Percentiles rank a stretch among this genome's conserved stretches.
These are phyloP conservation scores for Epichloe bromicola DNA, from an alignment of 2,329 filamentous ascomycete species.

Conservation along the genomic window DNA sequence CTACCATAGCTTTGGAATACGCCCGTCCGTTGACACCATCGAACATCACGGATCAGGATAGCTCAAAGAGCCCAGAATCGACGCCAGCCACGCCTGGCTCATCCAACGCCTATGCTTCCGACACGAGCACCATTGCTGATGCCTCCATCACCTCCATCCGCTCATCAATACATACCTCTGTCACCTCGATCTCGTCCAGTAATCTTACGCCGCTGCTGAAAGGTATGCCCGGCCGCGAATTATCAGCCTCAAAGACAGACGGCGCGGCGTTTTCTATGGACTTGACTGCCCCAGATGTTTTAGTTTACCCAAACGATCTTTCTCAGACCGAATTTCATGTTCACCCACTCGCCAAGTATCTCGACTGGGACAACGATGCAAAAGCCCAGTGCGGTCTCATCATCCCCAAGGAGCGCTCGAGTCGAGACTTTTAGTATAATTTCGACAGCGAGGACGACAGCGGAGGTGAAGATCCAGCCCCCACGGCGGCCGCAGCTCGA, in stretches of 20 bases:
- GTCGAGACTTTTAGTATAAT: slow-evolving; percentile 25
- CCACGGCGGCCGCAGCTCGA: not conserved
- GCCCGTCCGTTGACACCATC: slow-evolving; percentile 5
- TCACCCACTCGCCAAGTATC: slow-evolving; percentile 22
- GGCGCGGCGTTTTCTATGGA: slow-evolving; percentile 22
- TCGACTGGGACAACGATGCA: slow-evolving; percentile 16
- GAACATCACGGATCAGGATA: slow-evolving; percentile 5
- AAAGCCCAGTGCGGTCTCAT: slow-evolving; percentile 21
- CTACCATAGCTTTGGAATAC: not conserved
- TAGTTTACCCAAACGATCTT: slow-evolving; percentile 21
- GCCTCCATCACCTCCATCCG: slow-evolving; percentile 1
- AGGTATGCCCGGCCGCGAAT: slow-evolving; percentile 26
- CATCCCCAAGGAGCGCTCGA: slow-evolving; percentile 19
- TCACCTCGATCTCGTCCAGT: slow-evolving; percentile 5
- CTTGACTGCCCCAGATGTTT: slow-evolving; percentile 15
- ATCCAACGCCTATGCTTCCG: not conserved
- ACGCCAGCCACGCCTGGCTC: not conserved
- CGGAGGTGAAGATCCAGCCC: slow-evolving; percentile 8
- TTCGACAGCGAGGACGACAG: slow-evolving; percentile 22
- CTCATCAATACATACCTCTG: slow-evolving; percentile 2
- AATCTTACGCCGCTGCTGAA: slow-evolving; percentile 29
- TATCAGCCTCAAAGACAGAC: slow-evolving; percentile 25
- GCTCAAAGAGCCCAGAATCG: slow-evolving; percentile 5
- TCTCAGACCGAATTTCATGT: slow-evolving; percentile 22
- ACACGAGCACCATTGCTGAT: slow-evolving; percentile 3